Conservation (phyloP, 2,329 filamentous ascomycete species). For the Aspergillus novofumigatus region DNA sequence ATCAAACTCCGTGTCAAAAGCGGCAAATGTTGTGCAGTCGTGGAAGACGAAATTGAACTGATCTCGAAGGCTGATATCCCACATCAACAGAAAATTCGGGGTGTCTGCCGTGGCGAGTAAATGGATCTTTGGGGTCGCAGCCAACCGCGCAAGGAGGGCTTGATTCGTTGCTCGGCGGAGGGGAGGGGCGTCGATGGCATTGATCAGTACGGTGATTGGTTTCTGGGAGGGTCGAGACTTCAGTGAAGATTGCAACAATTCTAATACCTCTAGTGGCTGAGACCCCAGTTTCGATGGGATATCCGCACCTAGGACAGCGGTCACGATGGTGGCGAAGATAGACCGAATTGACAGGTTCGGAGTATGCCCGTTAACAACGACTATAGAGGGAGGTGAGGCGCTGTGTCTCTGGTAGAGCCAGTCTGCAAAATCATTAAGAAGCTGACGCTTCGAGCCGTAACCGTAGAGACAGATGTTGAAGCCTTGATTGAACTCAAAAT, state of each 20-base stretch:
- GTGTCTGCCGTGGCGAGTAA: conserved; percentile 81
- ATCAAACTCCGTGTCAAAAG: conserved; percentile 70
- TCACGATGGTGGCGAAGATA: conserved; percentile 57
- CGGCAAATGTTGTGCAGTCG: conserved; percentile 84
- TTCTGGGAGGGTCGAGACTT: conserved; percentile 39
- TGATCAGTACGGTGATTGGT: conserved; percentile 66
- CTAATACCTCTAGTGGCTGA: conserved; percentile 65
- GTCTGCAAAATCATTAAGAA: conserved; percentile 71
- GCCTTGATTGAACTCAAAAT: conserved; percentile 78
- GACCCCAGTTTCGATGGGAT: conserved; percentile 52
- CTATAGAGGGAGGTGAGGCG: conserved; percentile 54
- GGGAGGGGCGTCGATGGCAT: conserved; percentile 78
- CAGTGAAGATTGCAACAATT: conserved; percentile 61
- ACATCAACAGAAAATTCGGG: conserved; percentile 80
- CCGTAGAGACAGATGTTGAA: conserved; percentile 92
- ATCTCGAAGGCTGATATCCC: conserved; percentile 81
- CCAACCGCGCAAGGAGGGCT: conserved; percentile 69
- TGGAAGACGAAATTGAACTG: conserved; percentile 86
- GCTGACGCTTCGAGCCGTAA: conserved; percentile 78
- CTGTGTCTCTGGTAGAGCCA: conserved; percentile 54
- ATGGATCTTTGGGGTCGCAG: conserved; percentile 66
- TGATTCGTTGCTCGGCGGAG: conserved; percentile 70
- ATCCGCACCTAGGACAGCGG: conserved; percentile 50
- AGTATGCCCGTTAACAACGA: conserved; percentile 81
- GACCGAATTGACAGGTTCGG: conserved; percentile 43